Evolutionary conservation across 495 filamentous ascomycete genomes (phyloP).

Genomic region (Xylaria flabelliformis): DNA sequence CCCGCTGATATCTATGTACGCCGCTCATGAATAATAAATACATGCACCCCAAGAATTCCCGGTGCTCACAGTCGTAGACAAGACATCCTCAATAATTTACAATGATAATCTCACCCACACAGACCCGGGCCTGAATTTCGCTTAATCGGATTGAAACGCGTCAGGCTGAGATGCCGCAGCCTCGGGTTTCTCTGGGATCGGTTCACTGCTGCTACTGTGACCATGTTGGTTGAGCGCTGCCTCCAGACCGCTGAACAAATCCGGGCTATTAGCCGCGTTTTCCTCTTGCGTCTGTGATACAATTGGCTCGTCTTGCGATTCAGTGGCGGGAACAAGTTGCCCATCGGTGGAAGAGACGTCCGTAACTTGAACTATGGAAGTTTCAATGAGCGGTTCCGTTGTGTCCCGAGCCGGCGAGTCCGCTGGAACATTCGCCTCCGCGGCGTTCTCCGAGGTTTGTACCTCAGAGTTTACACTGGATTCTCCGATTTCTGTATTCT

Average conservation of each 20-base stretch:
- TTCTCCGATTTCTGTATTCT: slow-evolving; percentile 1
- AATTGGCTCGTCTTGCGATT: not conserved
- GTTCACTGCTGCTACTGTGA: slow-evolving; percentile 29
- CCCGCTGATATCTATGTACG: not conserved
- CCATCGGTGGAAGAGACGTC: not conserved
- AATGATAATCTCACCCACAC: not conserved
- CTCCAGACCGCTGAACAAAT: slow-evolving; percentile 40
- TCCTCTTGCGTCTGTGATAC: slow-evolving; percentile 27
- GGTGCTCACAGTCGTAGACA: not conserved
- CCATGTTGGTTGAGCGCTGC: slow-evolving; percentile 40
- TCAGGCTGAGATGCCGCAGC: slow-evolving; percentile 4
- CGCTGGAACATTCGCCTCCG: not conserved
- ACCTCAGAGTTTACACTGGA: not conserved
- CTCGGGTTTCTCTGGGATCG: slow-evolving; percentile 26
- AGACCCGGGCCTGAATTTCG: not conserved
- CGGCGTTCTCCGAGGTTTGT: not conserved
- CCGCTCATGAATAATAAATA: not conserved
- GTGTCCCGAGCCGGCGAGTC: not conserved
- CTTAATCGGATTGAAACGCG: not conserved
- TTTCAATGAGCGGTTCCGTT: not conserved
- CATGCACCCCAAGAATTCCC: not conserved
- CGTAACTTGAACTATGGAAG: not conserved
- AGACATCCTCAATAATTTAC: not conserved
- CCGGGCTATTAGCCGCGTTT: slow-evolving; percentile 36
- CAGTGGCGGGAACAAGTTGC: not conserved